phyloP scores from a whole-genome alignment of 2,329 filamentous ascomycete genomes.

The Colletotrichum sp. region DNA sequence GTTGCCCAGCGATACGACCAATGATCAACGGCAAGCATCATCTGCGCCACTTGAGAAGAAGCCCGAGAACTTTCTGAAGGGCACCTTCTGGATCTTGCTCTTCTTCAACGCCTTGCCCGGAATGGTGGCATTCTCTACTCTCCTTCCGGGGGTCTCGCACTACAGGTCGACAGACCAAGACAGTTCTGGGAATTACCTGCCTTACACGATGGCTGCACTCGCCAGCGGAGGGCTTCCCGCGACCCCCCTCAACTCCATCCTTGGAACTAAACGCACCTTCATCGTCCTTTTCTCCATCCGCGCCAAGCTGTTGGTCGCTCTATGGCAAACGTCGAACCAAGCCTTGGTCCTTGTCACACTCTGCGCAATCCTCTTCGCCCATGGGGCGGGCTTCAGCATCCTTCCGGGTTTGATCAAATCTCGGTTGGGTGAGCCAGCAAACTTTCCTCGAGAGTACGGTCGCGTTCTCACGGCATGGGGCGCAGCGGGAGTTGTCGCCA shows the following conservation, averaged over 20 bases:
- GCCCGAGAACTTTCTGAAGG: background rate
- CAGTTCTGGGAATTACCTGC: background rate
- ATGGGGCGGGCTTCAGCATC: background rate
- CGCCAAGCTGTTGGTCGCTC: background rate
- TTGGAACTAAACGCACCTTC: background rate
- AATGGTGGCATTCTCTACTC: background rate
- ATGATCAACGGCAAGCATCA: background rate
- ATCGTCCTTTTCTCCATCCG: background rate
- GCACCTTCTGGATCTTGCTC: background rate
- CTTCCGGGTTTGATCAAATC: background rate
- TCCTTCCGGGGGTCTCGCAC: background rate
- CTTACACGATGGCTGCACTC: background rate
- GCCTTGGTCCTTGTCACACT: background rate
- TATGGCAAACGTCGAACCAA: background rate
- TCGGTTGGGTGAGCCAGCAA: background rate
- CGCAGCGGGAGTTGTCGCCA: background rate
- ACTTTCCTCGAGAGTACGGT: background rate
- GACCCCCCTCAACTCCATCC: background rate
- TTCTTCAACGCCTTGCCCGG: background rate
- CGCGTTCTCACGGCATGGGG: background rate
- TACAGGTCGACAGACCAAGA: background rate
- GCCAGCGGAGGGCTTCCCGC: background rate
- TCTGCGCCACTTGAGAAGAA: background rate
- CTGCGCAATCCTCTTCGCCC: background rate
- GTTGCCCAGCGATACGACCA: background rate